Base-by-base conservation (phyloP, 2,329 filamentous ascomycete genomes). In the Colletotrichum sp. region DNA sequence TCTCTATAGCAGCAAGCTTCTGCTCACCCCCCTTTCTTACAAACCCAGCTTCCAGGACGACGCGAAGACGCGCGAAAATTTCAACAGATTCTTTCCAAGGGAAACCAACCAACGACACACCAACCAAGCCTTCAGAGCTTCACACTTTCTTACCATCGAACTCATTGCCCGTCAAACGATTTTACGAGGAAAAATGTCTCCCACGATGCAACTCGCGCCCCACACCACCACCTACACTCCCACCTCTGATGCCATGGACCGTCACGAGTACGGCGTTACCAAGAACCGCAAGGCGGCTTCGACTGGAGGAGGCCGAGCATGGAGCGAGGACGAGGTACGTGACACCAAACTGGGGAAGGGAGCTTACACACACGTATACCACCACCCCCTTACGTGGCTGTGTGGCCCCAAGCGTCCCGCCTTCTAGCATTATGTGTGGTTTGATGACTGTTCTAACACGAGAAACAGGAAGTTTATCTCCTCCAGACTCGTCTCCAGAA, bases 401-500 rank as follows among this genome's bases (percentile, higher is more conserved):
- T 68, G n/a, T 67, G 70, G 62, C 62, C 24, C 34, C 21, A 64
- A 64, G 34, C 62, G 32, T 64, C 59, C 30, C 36, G 21, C 24
- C 39, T 18, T 16, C 55, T 16, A 52, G 21, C 28, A 34, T 69
- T 28, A 13, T 21, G 44, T 52, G 44, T 52, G n/a, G 44, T 52
- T 4, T 21, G 59, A 34, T 64, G 18, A 49, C 34, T 26, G 34
- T 60, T 64, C 71, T 76, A 76, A 75, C 66, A 8, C 9, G 16
- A 15, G 18, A 24, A 34, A 65, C 78, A 96, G 95, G 95, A 97
- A 86, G 90, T 93, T 74, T 97, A 96, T 84, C 92, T 97, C 71
- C 90, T 97, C 77, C 94, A 96, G 85, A 96, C 94, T 76, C 94
- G 95, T 75, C 91, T 95, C 81, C 94, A 96, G 81, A 96, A 96